Percentiles rank a stretch among this genome's conserved stretches.
Evolutionary conservation across 2,329 filamentous ascomycete genomes (phyloP).

Genomic region (Fusarium incarnatum): DNA sequence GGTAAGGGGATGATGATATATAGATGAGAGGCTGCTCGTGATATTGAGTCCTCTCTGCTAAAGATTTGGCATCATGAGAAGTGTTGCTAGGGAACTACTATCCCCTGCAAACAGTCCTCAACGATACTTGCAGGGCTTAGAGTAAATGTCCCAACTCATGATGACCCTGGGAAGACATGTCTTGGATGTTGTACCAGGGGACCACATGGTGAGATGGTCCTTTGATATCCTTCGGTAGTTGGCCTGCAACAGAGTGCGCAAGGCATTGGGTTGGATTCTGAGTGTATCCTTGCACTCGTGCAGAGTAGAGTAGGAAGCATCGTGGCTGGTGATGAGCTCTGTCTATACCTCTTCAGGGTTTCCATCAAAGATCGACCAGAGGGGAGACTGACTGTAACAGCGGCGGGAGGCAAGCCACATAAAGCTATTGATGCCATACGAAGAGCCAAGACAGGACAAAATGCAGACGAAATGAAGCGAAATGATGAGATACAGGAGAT

Average conservation of each 20-base stretch:
- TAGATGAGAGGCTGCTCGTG: constrained; percentile 13
- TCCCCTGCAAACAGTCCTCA: not conserved
- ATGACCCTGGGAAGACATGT: constrained; percentile 28
- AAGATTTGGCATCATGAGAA: constrained; percentile 4
- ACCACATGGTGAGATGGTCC: constrained; percentile 35
- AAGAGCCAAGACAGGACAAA: not conserved
- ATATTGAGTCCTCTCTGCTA: not conserved
- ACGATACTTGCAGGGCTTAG: constrained; percentile 4
- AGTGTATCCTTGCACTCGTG: constrained; percentile 35
- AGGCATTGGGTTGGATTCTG: constrained; percentile 7
- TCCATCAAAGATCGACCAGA: not conserved
- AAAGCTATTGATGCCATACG: not conserved
- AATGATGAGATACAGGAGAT: constrained; percentile 2
- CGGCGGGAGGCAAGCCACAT: not conserved
- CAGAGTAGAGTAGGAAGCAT: constrained; percentile 1
- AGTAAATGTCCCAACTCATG: constrained; percentile 7
- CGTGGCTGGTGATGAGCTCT: constrained; percentile 9
- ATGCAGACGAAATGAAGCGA: not conserved
- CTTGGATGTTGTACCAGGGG: constrained; percentile 34
- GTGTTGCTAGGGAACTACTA: not conserved
- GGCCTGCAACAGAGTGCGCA: constrained; percentile 16
- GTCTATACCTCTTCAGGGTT: constrained; percentile 2
- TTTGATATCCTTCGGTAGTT: constrained; percentile 29
- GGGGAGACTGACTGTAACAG: not conserved
- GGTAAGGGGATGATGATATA: constrained; percentile 19